Evolutionary conservation across 305 asterid species (phyloP), one percentile per base, ranked within the genome.

Genomic region (Solanum hybrid): DNA sequence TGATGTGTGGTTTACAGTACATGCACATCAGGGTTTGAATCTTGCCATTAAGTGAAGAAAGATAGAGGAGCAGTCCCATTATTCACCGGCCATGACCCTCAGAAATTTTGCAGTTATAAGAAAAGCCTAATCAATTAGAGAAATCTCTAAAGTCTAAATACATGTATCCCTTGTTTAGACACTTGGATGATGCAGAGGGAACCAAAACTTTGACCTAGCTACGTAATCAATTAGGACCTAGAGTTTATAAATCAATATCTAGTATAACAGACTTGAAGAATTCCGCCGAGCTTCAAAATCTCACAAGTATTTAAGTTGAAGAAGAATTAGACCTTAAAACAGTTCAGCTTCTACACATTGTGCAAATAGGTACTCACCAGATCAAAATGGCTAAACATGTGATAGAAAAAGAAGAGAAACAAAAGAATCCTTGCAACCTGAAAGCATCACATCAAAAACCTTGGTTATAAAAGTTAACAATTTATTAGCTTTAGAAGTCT

Each of bases 381-480:
- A 92, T 97, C 97, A 92, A 95, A 95, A 94, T 97, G 97, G 91
- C 89, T 76, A 61, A 89, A 93, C 95, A 97, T 92, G 94, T 97
- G 99, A 96, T 91, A 95, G 96, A 94, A 95, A 89, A 94, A 91
- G 95, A 90, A 94, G 90, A 92, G 80, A 84, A 97, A 95, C 93
- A 95, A 89, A 79, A 97, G 73, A 75, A 97, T 91, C 95, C 99
- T 93, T 32, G 98, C 98, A 57, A 93, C 97, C 99, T 97, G 98
- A 90, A 91, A 87, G 80, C 77, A 89, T 80, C 89, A 91, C 82
- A 90, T 83, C 86, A 91, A 51, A 90, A 91, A 75, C 90, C 79
- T 26, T 45, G 2, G 76, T 78, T 39, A 88, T 26, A 81, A 26
- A 80, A 38, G 17, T 13, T 20, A 61, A 79, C 89, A 51, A 78